Base-by-base conservation (phyloP, 345 rosid genomes). In the Ricinus communis region DNA sequence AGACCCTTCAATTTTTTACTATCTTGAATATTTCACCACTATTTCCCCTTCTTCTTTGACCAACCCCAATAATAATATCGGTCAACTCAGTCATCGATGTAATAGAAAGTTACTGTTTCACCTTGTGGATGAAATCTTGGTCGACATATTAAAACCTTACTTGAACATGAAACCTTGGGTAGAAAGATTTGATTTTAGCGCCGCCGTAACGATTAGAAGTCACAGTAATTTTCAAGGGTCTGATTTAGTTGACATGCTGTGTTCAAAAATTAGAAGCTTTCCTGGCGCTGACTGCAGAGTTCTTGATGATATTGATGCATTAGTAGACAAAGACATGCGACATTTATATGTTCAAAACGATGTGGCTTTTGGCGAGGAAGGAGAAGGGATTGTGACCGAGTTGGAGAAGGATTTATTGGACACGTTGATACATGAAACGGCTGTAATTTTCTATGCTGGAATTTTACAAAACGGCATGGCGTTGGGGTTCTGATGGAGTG, bases 41-140 rank as follows among this genome's bases (percentile, higher is more conserved):
- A n/a, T n/a, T n/a, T n/a, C n/a, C n/a, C n/a, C 71, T 18, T 50
- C 27, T 15, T 24, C 50, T 21, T 8, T 60, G 24, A 21, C 33
- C 43, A 43, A 53, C 27, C 65, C 43, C 65, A 56, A 52, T 1
- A 13, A 52, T 1, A 13, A 66, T 18, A 28, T 63, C 21, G 72
- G 74, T 46, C 71, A 66, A 22, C 62, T 91, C 51, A 25, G 69
- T 60, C 91, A 65, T 11, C 85, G 83, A 0, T 84, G 90, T 77
- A 85, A 95, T 62, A 50, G 97, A 8, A 95, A 87, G 63, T 71
- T 92, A 62, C 70, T 90, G 68, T 92, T 95, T 53, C 83, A 86
- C 18, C 78, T 90, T 4, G 82, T 82, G 1, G 91, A 88, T 38
- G 97, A 95, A 73, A 77, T 95, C 36, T 69, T 95, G 71, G 76